Evolutionary conservation across 2,329 filamentous ascomycete species (phyloP).

Genomic region (Fusarium sulawesiense): DNA sequence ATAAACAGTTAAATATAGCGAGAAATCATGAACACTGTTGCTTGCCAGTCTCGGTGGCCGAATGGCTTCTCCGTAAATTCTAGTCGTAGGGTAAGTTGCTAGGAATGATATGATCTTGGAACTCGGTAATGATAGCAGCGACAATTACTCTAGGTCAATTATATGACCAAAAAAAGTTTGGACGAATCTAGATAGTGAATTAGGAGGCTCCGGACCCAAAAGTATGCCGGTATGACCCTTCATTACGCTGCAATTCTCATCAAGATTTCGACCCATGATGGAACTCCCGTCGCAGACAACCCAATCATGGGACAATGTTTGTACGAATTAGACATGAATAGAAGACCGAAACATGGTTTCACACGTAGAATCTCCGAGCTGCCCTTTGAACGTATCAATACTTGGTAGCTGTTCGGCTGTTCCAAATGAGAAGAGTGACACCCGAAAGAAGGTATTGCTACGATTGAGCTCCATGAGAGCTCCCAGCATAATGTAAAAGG

Average conservation of each 20-base stretch:
- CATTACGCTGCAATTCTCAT: neutral
- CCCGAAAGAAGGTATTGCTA: neutral
- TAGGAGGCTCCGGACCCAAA: neutral
- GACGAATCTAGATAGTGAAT: neutral
- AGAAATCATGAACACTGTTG: neutral
- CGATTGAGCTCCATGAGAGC: neutral
- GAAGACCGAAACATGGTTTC: neutral
- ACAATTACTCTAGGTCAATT: fast-evolving
- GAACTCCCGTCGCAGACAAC: neutral
- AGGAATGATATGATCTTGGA: neutral
- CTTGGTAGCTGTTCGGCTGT: neutral
- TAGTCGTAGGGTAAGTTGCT: neutral
- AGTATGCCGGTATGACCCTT: fast-evolving
- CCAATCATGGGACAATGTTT: neutral
- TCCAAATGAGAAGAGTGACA: neutral
- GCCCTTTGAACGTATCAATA: neutral
- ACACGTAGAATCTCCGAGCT: neutral
- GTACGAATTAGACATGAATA: neutral
- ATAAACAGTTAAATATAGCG: no score
- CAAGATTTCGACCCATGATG: neutral
- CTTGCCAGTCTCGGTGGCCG: neutral
- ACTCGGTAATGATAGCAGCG: neutral
- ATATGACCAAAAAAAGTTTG: fast-evolving
- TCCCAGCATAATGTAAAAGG: neutral
- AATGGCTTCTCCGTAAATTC: neutral